Evolutionary conservation across 768 basidiomycete genomes (phyloP), one percentile per base, ranked within the genome.

Genomic region (Gloeopeniophorella convolvens): DNA sequence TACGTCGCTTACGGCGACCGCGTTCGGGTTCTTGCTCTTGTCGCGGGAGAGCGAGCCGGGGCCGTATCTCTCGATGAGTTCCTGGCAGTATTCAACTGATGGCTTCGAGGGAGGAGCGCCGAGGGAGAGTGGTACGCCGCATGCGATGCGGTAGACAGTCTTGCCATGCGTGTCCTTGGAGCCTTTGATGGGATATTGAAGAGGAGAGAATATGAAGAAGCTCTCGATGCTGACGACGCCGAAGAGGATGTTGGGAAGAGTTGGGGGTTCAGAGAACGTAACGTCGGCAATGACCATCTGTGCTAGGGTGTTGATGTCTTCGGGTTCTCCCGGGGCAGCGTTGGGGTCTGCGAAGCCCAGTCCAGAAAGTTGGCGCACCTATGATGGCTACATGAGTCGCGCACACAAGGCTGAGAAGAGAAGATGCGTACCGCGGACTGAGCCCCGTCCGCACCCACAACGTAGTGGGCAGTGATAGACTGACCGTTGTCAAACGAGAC

Each of bases 371-470:
- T 65, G 58, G 37, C 77, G 75, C 21, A 78, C 59, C 77, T 79
- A 27, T 5, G 6, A 45, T 13, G 51, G 41, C 48, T 32, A 32
- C n/a, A 10, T 58, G 6, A 26, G 34, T 39, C n/a, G 21, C 16
- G 41, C 30, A 32, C 7, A 24, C n/a, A 23, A 42, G 8, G 5
- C 18, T n/a, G 11, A 30, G 13, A n/a, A 24, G 20, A 5, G 42
- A 54, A 59, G n/a, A n/a, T n/a, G n/a, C 68, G 42, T 56, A 77
- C 78, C 28, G 60, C 56, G 0, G 77, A 79, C 49, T 60, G 68
- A 3, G 74, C 63, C 3, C 78, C 77, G 57, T 80, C 78, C 5
- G 77, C 76, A 20, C 73, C 77, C 27, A 79, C 56, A 4, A 78
- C 70, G 58, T 76, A 77, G 28, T 67, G 68, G 12, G 77, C 61